A percentile compares a stretch with the other conserved stretches of the same genome.
phyloP scores from a whole-genome alignment of 495 filamentous ascomycete species.

The Hyaloscypha variabilis region DNA sequence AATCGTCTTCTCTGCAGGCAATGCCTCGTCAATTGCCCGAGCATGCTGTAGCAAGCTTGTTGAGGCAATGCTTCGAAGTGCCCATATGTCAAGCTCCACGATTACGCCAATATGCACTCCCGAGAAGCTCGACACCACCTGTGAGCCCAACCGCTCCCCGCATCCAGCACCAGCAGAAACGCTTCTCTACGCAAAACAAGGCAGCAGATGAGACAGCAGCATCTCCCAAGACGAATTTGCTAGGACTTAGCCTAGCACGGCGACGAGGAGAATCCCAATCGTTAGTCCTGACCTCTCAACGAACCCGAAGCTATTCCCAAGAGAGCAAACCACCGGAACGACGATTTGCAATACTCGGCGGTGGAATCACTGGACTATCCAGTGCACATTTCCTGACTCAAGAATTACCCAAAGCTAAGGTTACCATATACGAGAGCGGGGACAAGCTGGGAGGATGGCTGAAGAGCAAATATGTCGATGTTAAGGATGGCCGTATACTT shows the following conservation, averaged over 20 bases:
- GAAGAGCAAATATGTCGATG: slow-evolving; percentile 63
- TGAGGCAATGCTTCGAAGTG: slow-evolving; percentile 30
- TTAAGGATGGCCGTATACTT: slow-evolving; percentile 56
- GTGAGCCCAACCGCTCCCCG: background rate
- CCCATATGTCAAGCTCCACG: slow-evolving; percentile 23
- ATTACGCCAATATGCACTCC: background rate
- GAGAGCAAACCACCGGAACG: background rate
- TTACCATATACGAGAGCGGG: slow-evolving; percentile 80
- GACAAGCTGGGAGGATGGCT: slow-evolving; percentile 83
- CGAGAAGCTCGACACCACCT: slow-evolving; percentile 10
- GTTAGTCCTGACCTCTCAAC: background rate
- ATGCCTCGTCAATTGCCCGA: slow-evolving; percentile 26
- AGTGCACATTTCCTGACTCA: slow-evolving; percentile 73
- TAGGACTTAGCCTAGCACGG: background rate
- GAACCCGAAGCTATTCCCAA: background rate
- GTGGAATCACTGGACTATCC: slow-evolving; percentile 87
- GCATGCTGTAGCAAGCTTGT: slow-evolving; percentile 25
- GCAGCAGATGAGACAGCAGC: background rate
- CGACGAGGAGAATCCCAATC: background rate
- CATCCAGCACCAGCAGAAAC: background rate
- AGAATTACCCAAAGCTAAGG: slow-evolving; percentile 52
- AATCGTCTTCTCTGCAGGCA: slow-evolving; percentile 1
- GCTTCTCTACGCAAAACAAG: background rate
- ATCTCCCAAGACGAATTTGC: background rate
- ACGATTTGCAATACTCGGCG: slow-evolving; percentile 74